Evolutionary conservation across 192 early-diverging fungal species (phyloP).

Genomic region (Chytriomyces confervae): DNA sequence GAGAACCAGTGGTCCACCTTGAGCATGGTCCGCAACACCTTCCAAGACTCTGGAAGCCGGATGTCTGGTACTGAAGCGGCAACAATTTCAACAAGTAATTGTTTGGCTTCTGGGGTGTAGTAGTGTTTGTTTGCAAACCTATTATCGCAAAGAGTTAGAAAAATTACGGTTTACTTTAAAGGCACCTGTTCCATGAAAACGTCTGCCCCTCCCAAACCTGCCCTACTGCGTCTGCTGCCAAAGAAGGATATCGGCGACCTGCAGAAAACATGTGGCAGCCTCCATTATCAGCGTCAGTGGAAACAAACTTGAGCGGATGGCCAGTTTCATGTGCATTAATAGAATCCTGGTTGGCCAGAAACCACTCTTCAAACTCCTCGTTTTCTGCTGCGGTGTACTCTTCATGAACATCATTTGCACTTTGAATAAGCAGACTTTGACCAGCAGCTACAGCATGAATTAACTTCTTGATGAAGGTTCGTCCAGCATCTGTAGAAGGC

Average conservation of each 20-base stretch:
- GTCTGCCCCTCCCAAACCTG: not conserved
- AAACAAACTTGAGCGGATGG: not conserved
- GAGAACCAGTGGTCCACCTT: too few species aligned
- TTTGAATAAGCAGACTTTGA: not conserved
- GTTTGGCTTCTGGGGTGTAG: not conserved
- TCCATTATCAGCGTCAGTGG: not conserved
- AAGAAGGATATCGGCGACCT: not conserved
- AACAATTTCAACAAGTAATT: not conserved
- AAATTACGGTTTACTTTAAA: not conserved
- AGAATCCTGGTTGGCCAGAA: not conserved
- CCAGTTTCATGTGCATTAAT: not conserved
- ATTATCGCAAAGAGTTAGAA: not conserved
- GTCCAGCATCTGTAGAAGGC: not conserved
- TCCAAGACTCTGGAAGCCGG: too few species aligned
- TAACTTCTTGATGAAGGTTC: not conserved
- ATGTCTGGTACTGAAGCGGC: not conserved
- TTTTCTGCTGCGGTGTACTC: not conserved
- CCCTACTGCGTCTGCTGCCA: not conserved
- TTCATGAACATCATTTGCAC: not conserved
- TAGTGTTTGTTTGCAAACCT: not conserved
- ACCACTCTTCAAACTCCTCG: not conserved
- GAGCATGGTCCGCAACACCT: too few species aligned
- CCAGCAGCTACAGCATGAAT: not conserved
- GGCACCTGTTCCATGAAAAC: not conserved
- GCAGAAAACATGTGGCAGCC: constrained; percentile 3